phyloP scores from a whole-genome alignment of 768 basidiomycete species.

The Auricularia sp. region DNA sequence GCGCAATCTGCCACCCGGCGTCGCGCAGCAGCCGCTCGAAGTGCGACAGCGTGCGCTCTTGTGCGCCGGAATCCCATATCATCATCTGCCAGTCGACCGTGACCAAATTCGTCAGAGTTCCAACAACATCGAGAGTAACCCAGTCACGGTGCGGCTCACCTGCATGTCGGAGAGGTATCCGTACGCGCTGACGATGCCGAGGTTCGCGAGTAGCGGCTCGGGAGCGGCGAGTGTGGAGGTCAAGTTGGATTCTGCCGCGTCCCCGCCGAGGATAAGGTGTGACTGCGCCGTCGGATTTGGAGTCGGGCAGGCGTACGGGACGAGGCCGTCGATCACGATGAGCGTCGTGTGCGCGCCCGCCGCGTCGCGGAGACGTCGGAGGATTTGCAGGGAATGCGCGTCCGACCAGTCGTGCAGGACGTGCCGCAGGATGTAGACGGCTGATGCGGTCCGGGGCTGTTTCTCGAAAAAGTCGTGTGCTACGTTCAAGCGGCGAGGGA shows the following conservation, averaged over 20 bases:
- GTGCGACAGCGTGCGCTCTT: too few relatives aligned
- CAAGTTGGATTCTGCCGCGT: conserved; percentile 15
- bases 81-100: background rate
- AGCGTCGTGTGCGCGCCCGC: conserved; percentile 41
- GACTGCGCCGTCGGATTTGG: conserved; percentile 8
- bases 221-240: conserved; percentile 22
- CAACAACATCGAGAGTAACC: background rate
- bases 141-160: too few relatives aligned
- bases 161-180: conserved; percentile 59
- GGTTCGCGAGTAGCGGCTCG: conserved; percentile 57
- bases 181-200: conserved; percentile 60
- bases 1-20: too few relatives aligned
- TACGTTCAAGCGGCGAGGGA: conserved; percentile 11
- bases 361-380: conserved; percentile 35
- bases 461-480: conserved; percentile 71
- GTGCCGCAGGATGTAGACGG: conserved; percentile 60
- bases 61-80: too few relatives aligned
- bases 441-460: conserved; percentile 31
- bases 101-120: background rate
- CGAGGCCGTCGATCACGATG: conserved; percentile 60
- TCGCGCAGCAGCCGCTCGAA: too few relatives aligned
- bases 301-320: conserved; percentile 60
- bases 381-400: conserved; percentile 35
- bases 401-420: conserved; percentile 77
- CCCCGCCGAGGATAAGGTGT: conserved; percentile 15